These are phyloP conservation scores for Starmerella bombicola DNA, from an alignment of 805 yeast genomes.

Conservation along the genomic window DNA sequence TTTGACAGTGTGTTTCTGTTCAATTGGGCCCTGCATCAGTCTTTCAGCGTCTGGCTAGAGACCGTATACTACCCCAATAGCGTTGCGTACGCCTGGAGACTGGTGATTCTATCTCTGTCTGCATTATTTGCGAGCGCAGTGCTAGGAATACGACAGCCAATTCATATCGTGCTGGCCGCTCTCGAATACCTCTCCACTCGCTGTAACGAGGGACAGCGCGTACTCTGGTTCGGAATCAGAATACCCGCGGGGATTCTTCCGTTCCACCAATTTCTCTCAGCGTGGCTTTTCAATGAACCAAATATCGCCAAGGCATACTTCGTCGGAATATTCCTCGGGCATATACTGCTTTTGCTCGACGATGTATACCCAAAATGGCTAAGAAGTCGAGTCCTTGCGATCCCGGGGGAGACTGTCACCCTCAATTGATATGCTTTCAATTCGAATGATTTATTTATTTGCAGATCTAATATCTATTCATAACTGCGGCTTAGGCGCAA, in stretches of 20 bases:
- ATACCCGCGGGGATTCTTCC: conserved; percentile 36
- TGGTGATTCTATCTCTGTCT: conserved; percentile 24
- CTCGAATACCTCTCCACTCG: conserved; percentile 39
- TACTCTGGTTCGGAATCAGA: conserved; percentile 34
- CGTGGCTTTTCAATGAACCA: conserved; percentile 17
- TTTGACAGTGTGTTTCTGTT: conserved; percentile 6
- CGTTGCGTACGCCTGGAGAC: conserved; percentile 11
- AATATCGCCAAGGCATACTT: conserved; percentile 1
- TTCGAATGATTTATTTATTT: too few relatives aligned
- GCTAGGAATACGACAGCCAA: conserved; percentile 21
- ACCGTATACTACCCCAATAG: conserved; percentile 25
- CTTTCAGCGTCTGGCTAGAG: conserved; percentile 26
- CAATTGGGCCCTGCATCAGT: background rate
- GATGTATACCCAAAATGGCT: conserved; percentile 34
- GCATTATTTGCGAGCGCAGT: conserved; percentile 28
- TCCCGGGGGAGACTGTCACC: conserved; percentile 10
- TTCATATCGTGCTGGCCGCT: conserved; percentile 29
- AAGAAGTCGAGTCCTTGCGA: conserved; percentile 6
- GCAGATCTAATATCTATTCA: too few relatives aligned
- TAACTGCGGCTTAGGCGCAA: too few relatives aligned
- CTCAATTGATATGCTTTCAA: too few relatives aligned
- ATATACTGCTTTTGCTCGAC: conserved; percentile 31
- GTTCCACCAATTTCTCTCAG: conserved; percentile 21
- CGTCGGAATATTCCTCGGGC: conserved; percentile 35
- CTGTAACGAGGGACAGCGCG: conserved; percentile 32